Percentiles rank a stretch among this genome's conserved stretches.
These are phyloP conservation scores for Brassica carinata DNA, from an alignment of 345 rosid species.

Conservation along the genomic window DNA sequence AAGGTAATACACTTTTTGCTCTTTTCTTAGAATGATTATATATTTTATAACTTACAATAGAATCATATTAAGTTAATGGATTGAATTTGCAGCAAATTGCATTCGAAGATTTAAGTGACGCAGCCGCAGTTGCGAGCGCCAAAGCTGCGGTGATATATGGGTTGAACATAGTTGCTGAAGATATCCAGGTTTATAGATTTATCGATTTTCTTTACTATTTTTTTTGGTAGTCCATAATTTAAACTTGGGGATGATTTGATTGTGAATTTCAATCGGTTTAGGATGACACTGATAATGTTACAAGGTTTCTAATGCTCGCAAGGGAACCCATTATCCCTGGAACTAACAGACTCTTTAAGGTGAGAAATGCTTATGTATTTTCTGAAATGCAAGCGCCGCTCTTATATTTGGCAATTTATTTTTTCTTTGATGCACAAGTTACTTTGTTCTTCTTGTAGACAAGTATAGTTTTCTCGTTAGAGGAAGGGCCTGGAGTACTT, in stretches of 20 bases:
- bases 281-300: slow-evolving; percentile 90
- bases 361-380: slow-evolving; percentile 35
- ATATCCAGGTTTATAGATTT: slow-evolving; percentile 73
- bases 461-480: slow-evolving; percentile 92
- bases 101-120: slow-evolving; percentile 57
- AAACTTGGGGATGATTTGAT: slow-evolving; percentile 21
- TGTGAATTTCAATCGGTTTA: slow-evolving; percentile 38
- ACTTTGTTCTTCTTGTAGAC: slow-evolving; percentile 56
- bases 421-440: neutral
- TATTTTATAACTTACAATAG: neutral
- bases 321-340: slow-evolving; percentile 98
- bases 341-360: slow-evolving; percentile 86
- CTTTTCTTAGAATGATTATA: no score
- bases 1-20: slow-evolving; percentile 49
- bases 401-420: neutral
- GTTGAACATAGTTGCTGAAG: slow-evolving; percentile 81
- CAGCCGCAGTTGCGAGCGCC: slow-evolving; percentile 94
- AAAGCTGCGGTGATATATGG: slow-evolving; percentile 83
- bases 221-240: neutral
- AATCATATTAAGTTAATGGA: slow-evolving; percentile 15
- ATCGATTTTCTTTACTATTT: neutral
- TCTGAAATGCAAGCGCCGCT: neutral
- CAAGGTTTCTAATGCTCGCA: slow-evolving; percentile 94
- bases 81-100: slow-evolving; percentile 63
- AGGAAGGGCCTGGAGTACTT: slow-evolving; percentile 96